Conservation (phyloP, 805 yeast genomes). For the Teunomyces tritomae region DNA sequence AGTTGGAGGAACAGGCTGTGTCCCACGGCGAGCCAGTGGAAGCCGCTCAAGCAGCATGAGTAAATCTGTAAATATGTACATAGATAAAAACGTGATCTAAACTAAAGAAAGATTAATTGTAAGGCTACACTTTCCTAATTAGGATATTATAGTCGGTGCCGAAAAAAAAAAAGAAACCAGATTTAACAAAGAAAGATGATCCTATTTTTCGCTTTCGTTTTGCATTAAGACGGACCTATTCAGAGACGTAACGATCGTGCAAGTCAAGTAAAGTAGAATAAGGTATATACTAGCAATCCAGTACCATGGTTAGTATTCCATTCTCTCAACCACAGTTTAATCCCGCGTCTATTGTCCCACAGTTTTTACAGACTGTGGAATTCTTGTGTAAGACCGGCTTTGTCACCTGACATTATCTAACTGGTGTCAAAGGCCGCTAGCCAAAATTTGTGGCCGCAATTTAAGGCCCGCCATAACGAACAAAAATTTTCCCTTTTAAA, state of each 20-base stretch:
- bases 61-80: conserved; percentile 8
- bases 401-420: conserved; percentile 12
- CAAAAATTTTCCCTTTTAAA: conserved; percentile 1
- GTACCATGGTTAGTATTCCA: too few species aligned
- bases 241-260: too few species aligned
- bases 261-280: too few species aligned
- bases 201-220: background rate
- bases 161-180: background rate
- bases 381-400: background rate
- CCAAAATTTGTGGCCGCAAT: conserved; percentile 7
- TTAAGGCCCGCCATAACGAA: conserved; percentile 8
- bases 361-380: background rate
- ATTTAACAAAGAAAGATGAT: background rate
- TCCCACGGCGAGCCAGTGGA: background rate
- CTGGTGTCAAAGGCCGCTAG: conserved; percentile 10
- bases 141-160: background rate
- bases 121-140: background rate
- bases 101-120: background rate
- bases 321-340: too few species aligned
- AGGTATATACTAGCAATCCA: too few species aligned
- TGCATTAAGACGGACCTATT: too few species aligned
- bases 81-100: conserved; percentile 2
- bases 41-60: conserved; percentile 3
- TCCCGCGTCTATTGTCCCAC: background rate
- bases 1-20: conserved; percentile 4